These are phyloP conservation scores for Paecilomyces sp. DNA, from an alignment of 2,329 filamentous ascomycete species.

Conservation along the genomic window DNA sequence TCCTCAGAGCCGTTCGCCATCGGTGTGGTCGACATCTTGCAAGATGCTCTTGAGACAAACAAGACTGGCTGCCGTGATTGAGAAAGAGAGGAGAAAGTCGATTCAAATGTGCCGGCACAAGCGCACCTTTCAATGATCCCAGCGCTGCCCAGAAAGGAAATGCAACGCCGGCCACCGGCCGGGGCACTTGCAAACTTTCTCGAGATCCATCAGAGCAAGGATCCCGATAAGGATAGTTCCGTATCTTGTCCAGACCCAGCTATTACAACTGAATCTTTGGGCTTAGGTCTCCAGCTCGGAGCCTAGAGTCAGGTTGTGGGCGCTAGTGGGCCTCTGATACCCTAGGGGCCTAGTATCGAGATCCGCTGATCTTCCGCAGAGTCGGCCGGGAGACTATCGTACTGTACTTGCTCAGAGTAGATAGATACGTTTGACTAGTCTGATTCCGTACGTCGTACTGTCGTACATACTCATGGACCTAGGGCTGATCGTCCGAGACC, in stretches of 20 bases:
- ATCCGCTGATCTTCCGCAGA: background rate
- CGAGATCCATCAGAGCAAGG: background rate
- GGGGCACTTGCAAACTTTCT: background rate
- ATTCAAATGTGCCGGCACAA: background rate
- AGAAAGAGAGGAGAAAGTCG: background rate
- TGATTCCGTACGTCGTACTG: too few relatives aligned
- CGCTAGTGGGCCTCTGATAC: background rate
- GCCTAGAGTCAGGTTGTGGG: background rate
- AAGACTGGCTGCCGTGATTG: background rate
- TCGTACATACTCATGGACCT: too few relatives aligned
- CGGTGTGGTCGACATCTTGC: background rate
- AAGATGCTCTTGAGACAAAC: background rate
- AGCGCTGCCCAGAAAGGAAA: background rate
- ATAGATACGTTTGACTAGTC: background rate
- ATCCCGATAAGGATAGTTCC: background rate
- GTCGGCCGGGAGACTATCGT: background rate
- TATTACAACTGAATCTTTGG: background rate
- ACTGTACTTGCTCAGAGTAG: background rate
- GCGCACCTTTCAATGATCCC: background rate
- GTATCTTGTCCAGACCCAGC: background rate
- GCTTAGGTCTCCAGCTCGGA: background rate
- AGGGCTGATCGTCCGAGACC: background rate
- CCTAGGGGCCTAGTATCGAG: background rate
- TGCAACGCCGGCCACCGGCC: background rate
- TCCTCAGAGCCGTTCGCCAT: background rate